Percentiles rank a stretch among this genome's conserved stretches.
phyloP scores from a whole-genome alignment of 176 grass and related monocot species.

The Eragrostis curvula region DNA sequence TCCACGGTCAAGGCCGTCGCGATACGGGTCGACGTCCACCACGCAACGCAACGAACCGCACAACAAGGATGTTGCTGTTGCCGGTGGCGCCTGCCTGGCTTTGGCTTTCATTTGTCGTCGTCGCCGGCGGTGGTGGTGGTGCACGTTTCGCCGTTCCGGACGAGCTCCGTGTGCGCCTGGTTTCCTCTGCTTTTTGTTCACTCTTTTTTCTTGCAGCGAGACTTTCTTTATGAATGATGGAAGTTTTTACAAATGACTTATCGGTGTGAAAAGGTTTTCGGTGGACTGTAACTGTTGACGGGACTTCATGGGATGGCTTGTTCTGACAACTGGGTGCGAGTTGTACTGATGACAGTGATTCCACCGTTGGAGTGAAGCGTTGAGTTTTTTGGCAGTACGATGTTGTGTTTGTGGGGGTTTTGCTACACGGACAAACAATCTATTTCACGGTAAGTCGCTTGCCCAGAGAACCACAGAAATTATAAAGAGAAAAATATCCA shows the following conservation, averaged over 20 bases:
- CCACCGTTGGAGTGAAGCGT: not conserved
- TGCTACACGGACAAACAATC: not conserved
- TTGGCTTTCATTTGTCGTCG: not conserved
- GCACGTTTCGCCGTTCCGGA: not conserved
- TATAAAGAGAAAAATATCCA: too few species aligned
- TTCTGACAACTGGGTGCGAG: not conserved
- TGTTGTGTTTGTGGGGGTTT: not conserved
- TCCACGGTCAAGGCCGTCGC: conserved; percentile 49
- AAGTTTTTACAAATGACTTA: not conserved
- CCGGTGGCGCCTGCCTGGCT: not conserved
- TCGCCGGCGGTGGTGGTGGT: not conserved
- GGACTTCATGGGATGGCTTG: not conserved
- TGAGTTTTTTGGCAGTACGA: not conserved
- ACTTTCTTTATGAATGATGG: too few species aligned
- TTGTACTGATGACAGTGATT: not conserved
- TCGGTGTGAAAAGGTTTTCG: too few species aligned
- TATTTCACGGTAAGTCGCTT: too few species aligned
- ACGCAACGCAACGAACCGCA: not conserved
- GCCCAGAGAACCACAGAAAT: too few species aligned
- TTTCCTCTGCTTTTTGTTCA: not conserved
- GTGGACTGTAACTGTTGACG: not conserved
- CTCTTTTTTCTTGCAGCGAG: too few species aligned
- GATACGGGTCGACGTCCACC: conserved; percentile 19
- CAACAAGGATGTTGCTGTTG: not conserved
- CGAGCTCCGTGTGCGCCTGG: not conserved